Conservation (phyloP, 495 filamentous ascomycete species). For the Penicillium canariense region DNA sequence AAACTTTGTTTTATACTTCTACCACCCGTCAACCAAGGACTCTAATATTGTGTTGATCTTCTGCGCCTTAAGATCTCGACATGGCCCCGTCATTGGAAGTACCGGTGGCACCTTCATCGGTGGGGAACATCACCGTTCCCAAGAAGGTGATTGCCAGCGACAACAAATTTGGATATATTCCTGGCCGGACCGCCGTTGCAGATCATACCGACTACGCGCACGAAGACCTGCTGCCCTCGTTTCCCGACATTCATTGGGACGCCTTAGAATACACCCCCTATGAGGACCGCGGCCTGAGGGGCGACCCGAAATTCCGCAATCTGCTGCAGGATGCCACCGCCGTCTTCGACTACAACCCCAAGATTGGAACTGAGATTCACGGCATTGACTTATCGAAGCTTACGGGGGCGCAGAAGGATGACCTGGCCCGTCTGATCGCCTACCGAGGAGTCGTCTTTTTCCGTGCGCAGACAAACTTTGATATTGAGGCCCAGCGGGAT, state of each 20-base stretch:
- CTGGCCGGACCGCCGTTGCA: slow-evolving; percentile 47
- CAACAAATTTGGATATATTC: slow-evolving; percentile 44
- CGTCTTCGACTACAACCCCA: slow-evolving; percentile 62
- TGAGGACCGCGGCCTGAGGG: slow-evolving; percentile 52
- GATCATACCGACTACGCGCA: slow-evolving; percentile 52
- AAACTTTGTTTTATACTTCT: slow-evolving; percentile 16
- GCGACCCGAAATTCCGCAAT: slow-evolving; percentile 54
- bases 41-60: not conserved
- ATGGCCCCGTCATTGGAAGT: slow-evolving; percentile 42
- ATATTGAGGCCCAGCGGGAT: slow-evolving; percentile 63
- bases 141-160: slow-evolving; percentile 19
- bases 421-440: slow-evolving; percentile 69
- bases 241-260: slow-evolving; percentile 56
- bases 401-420: slow-evolving; percentile 68
- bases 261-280: slow-evolving; percentile 51
- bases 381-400: slow-evolving; percentile 67
- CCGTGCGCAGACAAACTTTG: slow-evolving; percentile 63
- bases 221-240: slow-evolving; percentile 54
- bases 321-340: slow-evolving; percentile 50
- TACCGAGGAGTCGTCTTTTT: slow-evolving; percentile 74
- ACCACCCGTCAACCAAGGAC: not conserved
- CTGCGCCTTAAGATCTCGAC: not conserved
- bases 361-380: slow-evolving; percentile 70
- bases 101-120: slow-evolving; percentile 14
- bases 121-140: slow-evolving; percentile 15